Evolutionary conservation across 305 asterid species (phyloP), one percentile per base, ranked within the genome.

Genomic region (Withania somnifera): DNA sequence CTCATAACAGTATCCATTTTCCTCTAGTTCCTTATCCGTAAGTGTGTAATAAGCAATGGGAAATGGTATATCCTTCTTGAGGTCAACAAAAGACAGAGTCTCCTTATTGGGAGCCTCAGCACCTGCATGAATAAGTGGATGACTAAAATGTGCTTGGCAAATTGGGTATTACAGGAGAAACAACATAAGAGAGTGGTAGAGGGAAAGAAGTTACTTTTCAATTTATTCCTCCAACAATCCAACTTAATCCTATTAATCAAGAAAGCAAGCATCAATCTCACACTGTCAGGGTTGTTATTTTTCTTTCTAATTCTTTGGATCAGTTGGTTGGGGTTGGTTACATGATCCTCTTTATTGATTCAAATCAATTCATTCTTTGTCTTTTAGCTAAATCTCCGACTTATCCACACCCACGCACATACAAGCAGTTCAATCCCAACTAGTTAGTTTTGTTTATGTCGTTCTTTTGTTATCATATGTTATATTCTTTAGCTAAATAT

Each of bases 1-100:
- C 24, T 57, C 82, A 30, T n/a, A 83, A 57, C 87, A 85, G 85
- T 95, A 95, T 76, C 95, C 94, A 87, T 94, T 95, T 79, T 95
- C 98, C 88, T 95, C 97, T 89, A 95, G 85, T 82, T 93, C 90
- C 84, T 87, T 92, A 53, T 92, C 86, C 22, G 94, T 90, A 71
- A 95, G 95, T 8, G 97, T 92, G 83, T 95, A 95, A 84, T 92
- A 90, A 47, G 91, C 85, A 53, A 95, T 54, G 9, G 99, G 99
- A 83, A 93, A 95, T 66, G 95, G 98, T 84, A 90, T 84, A 50
- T 83, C 85, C 84, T 88, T 89, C 50, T 83, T 71, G 56, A 88
- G 82, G 68, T 91, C 92, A 78, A 32, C 34, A 50, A 81, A 80
- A 61, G 91, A 83, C 54, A 82, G 67, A 83, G 73, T 80, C 82